Evolutionary conservation across 495 filamentous ascomycete genomes (phyloP).

Genomic region (Neurospora sp.): DNA sequence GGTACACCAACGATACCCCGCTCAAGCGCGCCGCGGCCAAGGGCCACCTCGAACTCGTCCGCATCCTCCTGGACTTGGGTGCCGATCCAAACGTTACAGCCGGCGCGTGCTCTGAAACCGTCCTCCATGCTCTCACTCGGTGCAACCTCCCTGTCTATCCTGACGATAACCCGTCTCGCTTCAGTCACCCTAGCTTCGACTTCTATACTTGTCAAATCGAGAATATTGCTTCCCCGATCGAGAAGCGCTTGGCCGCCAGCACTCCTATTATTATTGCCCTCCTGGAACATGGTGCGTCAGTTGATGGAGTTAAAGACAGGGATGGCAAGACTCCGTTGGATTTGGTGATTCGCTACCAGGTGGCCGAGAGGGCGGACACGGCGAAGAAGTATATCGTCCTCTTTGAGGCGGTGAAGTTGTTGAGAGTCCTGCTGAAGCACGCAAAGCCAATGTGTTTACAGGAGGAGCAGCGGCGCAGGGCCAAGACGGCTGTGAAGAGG

Average conservation of each 20-base stretch:
- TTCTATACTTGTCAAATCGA: background rate
- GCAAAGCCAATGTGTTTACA: background rate
- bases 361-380: background rate
- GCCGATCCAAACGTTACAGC: background rate
- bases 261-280: background rate
- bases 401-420: background rate
- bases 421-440: background rate
- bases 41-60: background rate
- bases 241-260: background rate
- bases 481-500: background rate
- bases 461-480: background rate
- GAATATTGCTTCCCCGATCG: background rate
- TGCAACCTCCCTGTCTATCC: background rate
- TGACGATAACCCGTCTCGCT: background rate
- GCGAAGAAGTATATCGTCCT: background rate
- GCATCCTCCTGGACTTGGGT: background rate
- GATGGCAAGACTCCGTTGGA: background rate
- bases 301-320: background rate
- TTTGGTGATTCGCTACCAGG: background rate
- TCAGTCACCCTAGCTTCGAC: background rate
- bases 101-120: background rate
- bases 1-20: background rate
- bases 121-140: background rate
- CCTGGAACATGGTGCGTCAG: background rate
- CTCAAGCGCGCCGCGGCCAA: background rate